These are phyloP conservation scores for Boletus rubropictus DNA, from an alignment of 768 basidiomycete genomes.

Conservation along the genomic window DNA sequence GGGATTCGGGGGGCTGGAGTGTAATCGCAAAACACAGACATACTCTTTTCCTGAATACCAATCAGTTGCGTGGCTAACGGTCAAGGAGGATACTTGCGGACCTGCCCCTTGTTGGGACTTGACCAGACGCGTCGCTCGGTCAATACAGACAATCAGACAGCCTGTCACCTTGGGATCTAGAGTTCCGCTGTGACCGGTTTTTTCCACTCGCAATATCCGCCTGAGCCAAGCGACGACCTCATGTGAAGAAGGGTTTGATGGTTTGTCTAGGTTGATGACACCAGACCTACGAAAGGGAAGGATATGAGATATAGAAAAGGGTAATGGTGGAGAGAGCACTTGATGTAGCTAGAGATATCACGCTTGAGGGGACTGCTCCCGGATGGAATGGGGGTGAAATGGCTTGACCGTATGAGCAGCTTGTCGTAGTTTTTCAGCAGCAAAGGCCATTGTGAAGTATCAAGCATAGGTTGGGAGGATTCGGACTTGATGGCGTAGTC, in stretches of 20 bases:
- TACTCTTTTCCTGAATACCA: slow-evolving; percentile 82
- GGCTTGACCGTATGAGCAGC: slow-evolving; percentile 85
- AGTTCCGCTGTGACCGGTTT: slow-evolving; percentile 98
- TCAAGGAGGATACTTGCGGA: slow-evolving; percentile 30
- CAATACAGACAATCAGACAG: slow-evolving; percentile 97
- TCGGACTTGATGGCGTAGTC: slow-evolving; percentile 84
- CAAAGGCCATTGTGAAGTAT: slow-evolving; percentile 97
- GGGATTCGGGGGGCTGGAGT: slow-evolving; percentile 74
- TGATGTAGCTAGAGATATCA: slow-evolving; percentile 87
- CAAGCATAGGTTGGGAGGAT: slow-evolving; percentile 63
- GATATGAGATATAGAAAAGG: neutral
- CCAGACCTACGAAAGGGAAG: slow-evolving; percentile 63
- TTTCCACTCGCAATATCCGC: slow-evolving; percentile 93
- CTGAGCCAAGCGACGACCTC: slow-evolving; percentile 99
- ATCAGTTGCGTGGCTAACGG: slow-evolving; percentile 1
- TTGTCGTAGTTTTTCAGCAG: slow-evolving; percentile 99
- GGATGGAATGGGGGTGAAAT: slow-evolving; percentile 95
- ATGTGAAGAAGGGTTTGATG: slow-evolving; percentile 97
- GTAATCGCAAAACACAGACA: slow-evolving; percentile 91
- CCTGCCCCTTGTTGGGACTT: slow-evolving; percentile 99
- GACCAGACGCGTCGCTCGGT: slow-evolving; percentile 94
- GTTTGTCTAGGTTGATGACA: slow-evolving; percentile 99
- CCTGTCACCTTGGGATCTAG: slow-evolving; percentile 99
- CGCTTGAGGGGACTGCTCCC: slow-evolving; percentile 94
- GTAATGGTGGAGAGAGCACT: slow-evolving; percentile 40